Evolutionary conservation across 345 rosid species (phyloP), one percentile per base, ranked within the genome.

Genomic region (Salix purpurea): DNA sequence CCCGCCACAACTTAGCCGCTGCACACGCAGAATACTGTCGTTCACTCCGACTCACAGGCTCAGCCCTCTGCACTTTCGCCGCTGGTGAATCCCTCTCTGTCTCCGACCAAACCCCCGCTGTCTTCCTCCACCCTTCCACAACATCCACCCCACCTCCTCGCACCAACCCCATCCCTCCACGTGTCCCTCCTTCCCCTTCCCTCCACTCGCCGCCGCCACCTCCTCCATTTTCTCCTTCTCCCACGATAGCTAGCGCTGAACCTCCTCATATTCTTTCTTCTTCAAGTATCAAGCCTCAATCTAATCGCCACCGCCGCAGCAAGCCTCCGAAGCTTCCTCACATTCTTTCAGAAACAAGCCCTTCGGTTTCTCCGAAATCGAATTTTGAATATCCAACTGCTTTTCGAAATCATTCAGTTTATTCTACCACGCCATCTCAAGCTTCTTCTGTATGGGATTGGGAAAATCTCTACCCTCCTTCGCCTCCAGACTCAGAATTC

Each of bases 21-120:
- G 97, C 99, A 67, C 98, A 93, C 86, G 91, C 98, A 36, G 99
- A 96, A 72, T 96, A 96, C 84, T 92, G 94, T 84, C 89, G 94
- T 56, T 90, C 95, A 7, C 94, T 96, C 50, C 97, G 97, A 56
- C 71, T 85, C 58, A 92, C 98, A 2, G 99, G 99, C 85, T 86
- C 90, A 13, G 97, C 98, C 72, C 98, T 96, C 70, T 91, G 88
- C 71, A 36, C 85, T 36, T 96, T 96, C 80, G 97, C 98, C 11
- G 82, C 87, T 48, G 93, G 96, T 28, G 97, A 96, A 77, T 87
- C 88, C 7, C 88, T 93, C 65, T 71, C 93, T 70, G 95, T 96
- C 69, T 91, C 99, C 5, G 90, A 89, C 72, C 88, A 91, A 71
- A 90, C 98, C 77, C 98, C 97, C 3, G 92, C 97, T 18, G 96